Evolutionary conservation across 352 stramenopile genomes (phyloP), one percentile per base, ranked within the genome.

Genomic region (Phytophthora citrophthora): DNA sequence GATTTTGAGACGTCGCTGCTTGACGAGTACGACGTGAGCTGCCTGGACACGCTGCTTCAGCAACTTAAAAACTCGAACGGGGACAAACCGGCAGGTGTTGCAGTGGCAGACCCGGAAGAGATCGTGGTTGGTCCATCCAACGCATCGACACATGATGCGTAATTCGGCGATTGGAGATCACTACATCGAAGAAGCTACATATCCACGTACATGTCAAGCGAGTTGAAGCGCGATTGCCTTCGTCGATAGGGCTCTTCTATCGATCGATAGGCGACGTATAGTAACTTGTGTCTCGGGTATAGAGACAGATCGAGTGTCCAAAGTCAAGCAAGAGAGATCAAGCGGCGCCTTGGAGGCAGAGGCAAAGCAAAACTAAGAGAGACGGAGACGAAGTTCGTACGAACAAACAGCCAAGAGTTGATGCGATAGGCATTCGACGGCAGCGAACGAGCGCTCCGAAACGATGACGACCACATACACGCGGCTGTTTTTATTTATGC

Each of bases 1-100:
- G 88, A 95, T 68, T 93, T 95, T 64, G 88, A 95, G 56, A 83
- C 86, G 44, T 94, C 86, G n/a, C 59, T 95, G 40, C 69, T 95
- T 27, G 83, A 95, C 45, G 88, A 95, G 56, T 95, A 95, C 73
- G 88, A 95, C 40, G 88, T 94, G 2, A 81, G 73, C 13, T 94
- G 85, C 40, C 74, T 95, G 27, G 88, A 95, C 55, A 93, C 83
- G n/a, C 70, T 95, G 12, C 70, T 95, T 6, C 81, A 89, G 74
- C 81, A 92, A 76, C 57, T 92, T 44, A 92, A 92, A 61, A 88
- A 62, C 24, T 72, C 77, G 8, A 69, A 57, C 32, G 70, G 68
- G 18, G 77, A 80, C 20, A 90, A 90, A 41, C 18, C 68, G n/a
- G 36, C 74, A 0, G 56, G 55, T 5, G 44, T 87, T 46, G 58